Percentiles rank a stretch among this genome's conserved stretches.
Conservation (phyloP, 441 rosid genomes). For the Eugenia klotzschiana region DNA sequence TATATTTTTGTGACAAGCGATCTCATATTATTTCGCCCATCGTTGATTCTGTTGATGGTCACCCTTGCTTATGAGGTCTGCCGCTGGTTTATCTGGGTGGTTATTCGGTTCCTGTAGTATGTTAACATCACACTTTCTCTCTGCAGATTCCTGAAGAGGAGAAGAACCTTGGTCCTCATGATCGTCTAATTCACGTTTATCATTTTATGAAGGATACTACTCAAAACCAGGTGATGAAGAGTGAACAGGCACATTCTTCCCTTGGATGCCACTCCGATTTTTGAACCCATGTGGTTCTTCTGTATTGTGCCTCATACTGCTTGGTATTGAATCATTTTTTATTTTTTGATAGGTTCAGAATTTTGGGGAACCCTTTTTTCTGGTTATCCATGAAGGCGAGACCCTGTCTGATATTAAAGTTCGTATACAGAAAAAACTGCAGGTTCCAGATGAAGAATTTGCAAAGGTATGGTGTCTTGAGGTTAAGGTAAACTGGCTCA, state of each 20-base stretch:
- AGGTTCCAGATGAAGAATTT: slow-evolving; percentile 3
- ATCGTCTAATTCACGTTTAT: slow-evolving; percentile 54
- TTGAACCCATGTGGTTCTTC: neutral
- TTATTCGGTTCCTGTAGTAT: neutral
- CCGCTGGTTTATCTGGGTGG: neutral
- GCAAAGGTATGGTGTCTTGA: neutral
- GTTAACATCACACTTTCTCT: neutral
- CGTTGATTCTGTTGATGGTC: neutral
- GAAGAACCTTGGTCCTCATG: slow-evolving; percentile 57
- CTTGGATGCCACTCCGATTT: neutral
- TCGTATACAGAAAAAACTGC: slow-evolving; percentile 1
- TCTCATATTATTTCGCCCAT: neutral
- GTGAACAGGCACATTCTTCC: neutral
- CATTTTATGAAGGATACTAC: slow-evolving; percentile 53
- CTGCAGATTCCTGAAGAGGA: slow-evolving; percentile 66
- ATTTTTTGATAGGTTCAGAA: slow-evolving; percentile 29
- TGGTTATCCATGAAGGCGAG: slow-evolving; percentile 5
- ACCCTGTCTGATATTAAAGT: neutral
- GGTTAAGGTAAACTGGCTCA: neutral
- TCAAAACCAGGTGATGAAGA: slow-evolving; percentile 38
- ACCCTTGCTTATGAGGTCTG: neutral
- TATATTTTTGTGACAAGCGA: neutral
- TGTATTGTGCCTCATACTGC: neutral
- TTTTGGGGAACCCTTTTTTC: slow-evolving; percentile 26
- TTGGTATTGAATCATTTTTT: neutral